A percentile compares a stretch with the other conserved stretches of the same genome.
phyloP scores from a whole-genome alignment of 306 rosid genomes.

The Castanea crenata region DNA sequence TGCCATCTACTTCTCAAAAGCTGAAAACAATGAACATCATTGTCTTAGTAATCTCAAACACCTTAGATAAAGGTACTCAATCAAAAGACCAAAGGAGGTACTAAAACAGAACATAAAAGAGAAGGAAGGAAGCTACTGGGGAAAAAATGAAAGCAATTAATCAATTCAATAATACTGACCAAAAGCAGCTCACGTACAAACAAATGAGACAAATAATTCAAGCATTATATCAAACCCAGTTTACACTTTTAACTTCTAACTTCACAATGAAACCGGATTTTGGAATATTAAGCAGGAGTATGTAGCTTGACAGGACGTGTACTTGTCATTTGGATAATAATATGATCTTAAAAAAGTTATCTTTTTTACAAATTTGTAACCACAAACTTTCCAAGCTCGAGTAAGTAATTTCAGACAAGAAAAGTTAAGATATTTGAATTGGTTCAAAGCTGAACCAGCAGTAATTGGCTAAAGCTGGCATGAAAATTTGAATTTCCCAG shows the following conservation, averaged over 20 bases:
- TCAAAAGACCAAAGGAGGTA: neutral
- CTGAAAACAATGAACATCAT: neutral
- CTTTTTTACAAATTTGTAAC: neutral
- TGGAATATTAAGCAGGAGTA: no score
- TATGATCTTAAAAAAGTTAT: no score
- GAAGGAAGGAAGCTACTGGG: no score
- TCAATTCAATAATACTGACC: neutral
- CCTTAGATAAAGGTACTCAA: neutral
- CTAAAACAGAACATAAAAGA: neutral
- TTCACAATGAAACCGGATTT: no score
- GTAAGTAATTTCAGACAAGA: neutral
- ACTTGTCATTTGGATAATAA: no score
- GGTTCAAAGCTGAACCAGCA: neutral
- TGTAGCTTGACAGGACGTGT: no score
- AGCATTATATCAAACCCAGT: no score
- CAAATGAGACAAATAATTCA: neutral
- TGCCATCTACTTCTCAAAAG: conserved; percentile 51
- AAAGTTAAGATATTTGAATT: neutral
- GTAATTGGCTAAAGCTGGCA: neutral
- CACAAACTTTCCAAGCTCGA: no score
- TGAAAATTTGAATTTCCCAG: neutral
- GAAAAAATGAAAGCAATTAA: neutral
- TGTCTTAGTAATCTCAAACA: neutral
- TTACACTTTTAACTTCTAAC: no score
- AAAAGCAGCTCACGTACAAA: neutral